Percentiles rank a stretch among this genome's conserved stretches.
Conservation (phyloP, 805 yeast species). For the Debaryomyces tyrocola region DNA sequence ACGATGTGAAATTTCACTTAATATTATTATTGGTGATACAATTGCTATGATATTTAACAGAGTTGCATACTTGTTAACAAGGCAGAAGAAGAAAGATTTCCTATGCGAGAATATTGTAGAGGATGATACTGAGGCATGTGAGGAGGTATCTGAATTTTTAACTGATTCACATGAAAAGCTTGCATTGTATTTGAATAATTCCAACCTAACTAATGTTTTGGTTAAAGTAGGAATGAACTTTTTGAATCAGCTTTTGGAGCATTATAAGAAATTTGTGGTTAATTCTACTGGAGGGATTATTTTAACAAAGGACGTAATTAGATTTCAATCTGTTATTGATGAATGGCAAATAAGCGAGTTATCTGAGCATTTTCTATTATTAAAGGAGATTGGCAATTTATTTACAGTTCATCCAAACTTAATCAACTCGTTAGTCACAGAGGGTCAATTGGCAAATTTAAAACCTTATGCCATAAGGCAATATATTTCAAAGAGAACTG, state of each 20-base stretch:
- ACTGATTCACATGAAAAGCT: conserved; percentile 41
- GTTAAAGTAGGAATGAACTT: conserved; percentile 58
- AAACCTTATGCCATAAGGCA: conserved; percentile 62
- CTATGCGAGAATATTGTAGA: conserved; percentile 35
- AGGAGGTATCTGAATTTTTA: conserved; percentile 56
- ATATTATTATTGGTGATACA: conserved; percentile 61
- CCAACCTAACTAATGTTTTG: conserved; percentile 52
- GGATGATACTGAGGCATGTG: conserved; percentile 72
- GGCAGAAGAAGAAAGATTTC: conserved; percentile 78
- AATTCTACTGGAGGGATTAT: conserved; percentile 81
- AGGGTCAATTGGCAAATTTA: conserved; percentile 71
- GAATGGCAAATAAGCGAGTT: conserved; percentile 64
- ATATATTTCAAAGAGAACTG: conserved; percentile 68
- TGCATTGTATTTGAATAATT: conserved; percentile 29
- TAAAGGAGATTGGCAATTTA: conserved; percentile 80
- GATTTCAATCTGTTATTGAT: conserved; percentile 68
- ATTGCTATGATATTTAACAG: conserved; percentile 52
- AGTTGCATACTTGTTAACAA: conserved; percentile 47
- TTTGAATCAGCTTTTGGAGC: conserved; percentile 60
- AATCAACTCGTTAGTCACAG: conserved; percentile 73
- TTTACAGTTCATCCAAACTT: conserved; percentile 84
- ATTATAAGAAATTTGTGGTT: conserved; percentile 73
- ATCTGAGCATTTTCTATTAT: conserved; percentile 61
- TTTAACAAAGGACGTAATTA: conserved; percentile 77
- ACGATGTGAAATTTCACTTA: conserved; percentile 64